phyloP scores from a whole-genome alignment of 805 yeast genomes.

The Candida broadrunensis region DNA sequence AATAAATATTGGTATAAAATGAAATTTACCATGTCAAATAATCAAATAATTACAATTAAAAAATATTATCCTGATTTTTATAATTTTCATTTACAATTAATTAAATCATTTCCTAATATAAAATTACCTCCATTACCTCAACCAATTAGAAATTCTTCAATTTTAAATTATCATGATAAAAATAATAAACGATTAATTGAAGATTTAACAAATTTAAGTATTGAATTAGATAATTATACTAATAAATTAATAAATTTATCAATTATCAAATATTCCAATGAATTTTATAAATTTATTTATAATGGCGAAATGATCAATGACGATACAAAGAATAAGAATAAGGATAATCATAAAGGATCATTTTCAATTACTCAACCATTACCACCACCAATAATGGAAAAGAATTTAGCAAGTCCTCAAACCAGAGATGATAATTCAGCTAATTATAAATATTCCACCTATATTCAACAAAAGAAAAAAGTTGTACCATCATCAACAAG shows the following conservation, averaged over 20 bases:
- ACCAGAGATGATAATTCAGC: neutral
- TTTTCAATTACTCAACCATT: conserved; percentile 23
- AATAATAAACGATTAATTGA: conserved; percentile 2
- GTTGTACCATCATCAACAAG: conserved; percentile 13
- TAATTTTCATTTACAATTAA: conserved; percentile 22
- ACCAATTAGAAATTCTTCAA: conserved; percentile 14
- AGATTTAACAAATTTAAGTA: conserved; percentile 17
- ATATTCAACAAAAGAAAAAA: conserved; percentile 8
- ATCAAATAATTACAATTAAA: conserved; percentile 18
- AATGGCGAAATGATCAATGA: neutral
- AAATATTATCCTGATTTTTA: conserved; percentile 38
- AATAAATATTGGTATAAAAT: conserved; percentile 34
- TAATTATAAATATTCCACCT: conserved; percentile 13
- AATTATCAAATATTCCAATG: conserved; percentile 6
- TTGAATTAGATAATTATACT: conserved; percentile 24
- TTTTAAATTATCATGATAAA: neutral
- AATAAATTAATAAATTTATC: conserved; percentile 16
- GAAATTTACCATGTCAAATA: conserved; percentile 17
- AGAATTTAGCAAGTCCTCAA: neutral
- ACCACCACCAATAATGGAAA: conserved; percentile 4
- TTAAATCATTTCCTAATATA: conserved; percentile 3
- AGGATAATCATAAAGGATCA: neutral
- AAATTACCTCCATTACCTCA: conserved; percentile 28
- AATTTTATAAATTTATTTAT: conserved; percentile 9
- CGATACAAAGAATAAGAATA: neutral